Evolutionary conservation across 2,329 filamentous ascomycete species (phyloP).

Genomic region (Diplodia seriata): DNA sequence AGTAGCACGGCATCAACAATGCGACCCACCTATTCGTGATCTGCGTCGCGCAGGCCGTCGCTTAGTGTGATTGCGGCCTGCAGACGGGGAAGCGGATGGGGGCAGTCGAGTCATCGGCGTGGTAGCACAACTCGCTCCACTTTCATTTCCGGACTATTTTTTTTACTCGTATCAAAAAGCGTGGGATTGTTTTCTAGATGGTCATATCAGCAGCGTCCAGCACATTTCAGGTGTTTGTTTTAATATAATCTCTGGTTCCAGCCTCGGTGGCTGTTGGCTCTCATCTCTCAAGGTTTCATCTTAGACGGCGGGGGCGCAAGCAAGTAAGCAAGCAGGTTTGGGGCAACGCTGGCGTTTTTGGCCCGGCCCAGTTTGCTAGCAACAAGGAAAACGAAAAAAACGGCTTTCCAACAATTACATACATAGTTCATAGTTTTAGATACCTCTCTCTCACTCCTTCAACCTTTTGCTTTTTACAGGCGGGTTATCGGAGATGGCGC

Average conservation of each 20-base stretch:
- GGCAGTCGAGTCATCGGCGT: background rate
- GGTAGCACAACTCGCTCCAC: constrained; percentile 23
- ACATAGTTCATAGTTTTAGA: background rate
- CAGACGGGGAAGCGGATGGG: constrained; percentile 20
- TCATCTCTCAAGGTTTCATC: constrained; percentile 22
- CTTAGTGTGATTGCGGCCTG: constrained; percentile 19
- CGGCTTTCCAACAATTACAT: no score
- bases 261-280: constrained; percentile 7
- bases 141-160: constrained; percentile 20
- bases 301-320: constrained; percentile 20
- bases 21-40: constrained; percentile 25
- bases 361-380: background rate
- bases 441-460: background rate
- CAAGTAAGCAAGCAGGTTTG: background rate
- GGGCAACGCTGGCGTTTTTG: constrained; percentile 22
- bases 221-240: constrained; percentile 15
- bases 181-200: constrained; percentile 11
- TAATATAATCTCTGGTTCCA: constrained; percentile 14
- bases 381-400: background rate
- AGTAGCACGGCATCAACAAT: constrained; percentile 31
- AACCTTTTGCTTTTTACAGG: constrained; percentile 2
- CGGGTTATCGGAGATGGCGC: constrained; percentile 3
- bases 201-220: background rate
- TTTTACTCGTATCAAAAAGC: constrained; percentile 13
- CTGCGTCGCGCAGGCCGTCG: constrained; percentile 8